Evolutionary conservation across 345 rosid species (phyloP), one percentile per base, ranked within the genome.

Genomic region (Linum usitatissimum): DNA sequence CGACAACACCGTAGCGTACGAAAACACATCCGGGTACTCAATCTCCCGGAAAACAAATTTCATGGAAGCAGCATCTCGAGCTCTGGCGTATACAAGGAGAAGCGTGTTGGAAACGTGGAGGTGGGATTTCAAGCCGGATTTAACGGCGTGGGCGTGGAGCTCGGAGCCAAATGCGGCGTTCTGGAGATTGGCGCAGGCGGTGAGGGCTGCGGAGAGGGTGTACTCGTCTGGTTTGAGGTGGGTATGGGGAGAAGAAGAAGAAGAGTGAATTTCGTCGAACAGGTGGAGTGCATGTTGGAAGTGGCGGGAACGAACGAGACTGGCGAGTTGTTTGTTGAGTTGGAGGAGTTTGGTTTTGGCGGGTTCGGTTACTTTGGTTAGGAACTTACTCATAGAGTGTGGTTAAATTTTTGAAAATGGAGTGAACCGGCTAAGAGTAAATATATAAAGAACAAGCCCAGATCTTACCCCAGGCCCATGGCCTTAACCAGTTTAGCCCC

Each of bases 1-100:
- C 2, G 86, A 76, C 14, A 86, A 39, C 64, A 89, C 48, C 54
- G 91, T 86, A 34, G 94, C 84, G 80, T 86, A 78, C 10, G 94
- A 83, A 73, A 79, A 83, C 68, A 69, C 87, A 70, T 86, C 89
- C 7, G 89, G 94, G 59, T 70, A 63, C 14, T 59, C 57, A 7
- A 83, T 86, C 64, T 89, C 89, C 20, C 21, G 53, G 61, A 89
- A 89, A 20, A 28, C 72, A 71, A 75, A 74, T 64, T 79, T 73
- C 56, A 79, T 66, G 0, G 81, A 86, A 61, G 3, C 57, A 20
- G 77, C 64, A 56, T 79, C 71, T 18, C 64, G 69, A 14, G 73
- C 60, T 62, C 70, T 84, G 38, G 80, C 81, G 51, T 83, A 81
- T 19, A 86, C 78, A 5, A 76, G 78, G 38, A 89, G 87, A 53